These are phyloP conservation scores for Venturiaceae sp. DNA, from an alignment of 2,329 filamentous ascomycete genomes.

Conservation along the genomic window DNA sequence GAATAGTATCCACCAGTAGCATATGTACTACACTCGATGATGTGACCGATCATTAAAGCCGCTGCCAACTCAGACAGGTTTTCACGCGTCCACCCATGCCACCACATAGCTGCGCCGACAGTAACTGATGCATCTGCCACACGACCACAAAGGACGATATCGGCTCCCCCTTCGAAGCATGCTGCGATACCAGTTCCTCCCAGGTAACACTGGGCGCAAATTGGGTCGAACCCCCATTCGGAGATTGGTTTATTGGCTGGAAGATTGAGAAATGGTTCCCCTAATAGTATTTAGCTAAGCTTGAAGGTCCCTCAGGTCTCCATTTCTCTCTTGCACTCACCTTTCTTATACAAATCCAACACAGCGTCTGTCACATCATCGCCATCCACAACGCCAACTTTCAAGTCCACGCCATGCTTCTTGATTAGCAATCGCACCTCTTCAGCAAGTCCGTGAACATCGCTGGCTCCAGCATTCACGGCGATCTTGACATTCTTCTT, in stretches of 20 bases:
- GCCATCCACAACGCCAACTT: conserved; percentile 8
- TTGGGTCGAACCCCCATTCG: conserved; percentile 11
- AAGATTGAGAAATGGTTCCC: conserved; percentile 10
- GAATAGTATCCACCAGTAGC: conserved; percentile 33
- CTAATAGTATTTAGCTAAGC: no score
- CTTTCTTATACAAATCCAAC: conserved; percentile 9
- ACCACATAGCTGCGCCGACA: conserved; percentile 27
- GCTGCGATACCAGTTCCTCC: conserved; percentile 29
- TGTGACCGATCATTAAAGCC: conserved; percentile 21
- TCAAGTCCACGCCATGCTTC: neutral
- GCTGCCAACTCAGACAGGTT: conserved; percentile 29
- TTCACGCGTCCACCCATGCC: conserved; percentile 30
- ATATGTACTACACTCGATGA: conserved; percentile 29
- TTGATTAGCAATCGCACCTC: neutral
- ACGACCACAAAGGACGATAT: conserved; percentile 35
- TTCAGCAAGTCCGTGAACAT: neutral
- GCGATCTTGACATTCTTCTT: conserved; percentile 6
- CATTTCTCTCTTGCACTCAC: no score
- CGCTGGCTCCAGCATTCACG: conserved; percentile 5
- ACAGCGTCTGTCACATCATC: conserved; percentile 11
- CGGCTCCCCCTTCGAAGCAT: conserved; percentile 29
- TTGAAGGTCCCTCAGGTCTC: conserved; percentile 19
- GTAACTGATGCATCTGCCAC: conserved; percentile 30
- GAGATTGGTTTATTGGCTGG: conserved; percentile 4
- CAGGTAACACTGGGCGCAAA: conserved; percentile 18